Conservation (phyloP, 73 alveolate species). For the Tetrahymena thermophila region DNA sequence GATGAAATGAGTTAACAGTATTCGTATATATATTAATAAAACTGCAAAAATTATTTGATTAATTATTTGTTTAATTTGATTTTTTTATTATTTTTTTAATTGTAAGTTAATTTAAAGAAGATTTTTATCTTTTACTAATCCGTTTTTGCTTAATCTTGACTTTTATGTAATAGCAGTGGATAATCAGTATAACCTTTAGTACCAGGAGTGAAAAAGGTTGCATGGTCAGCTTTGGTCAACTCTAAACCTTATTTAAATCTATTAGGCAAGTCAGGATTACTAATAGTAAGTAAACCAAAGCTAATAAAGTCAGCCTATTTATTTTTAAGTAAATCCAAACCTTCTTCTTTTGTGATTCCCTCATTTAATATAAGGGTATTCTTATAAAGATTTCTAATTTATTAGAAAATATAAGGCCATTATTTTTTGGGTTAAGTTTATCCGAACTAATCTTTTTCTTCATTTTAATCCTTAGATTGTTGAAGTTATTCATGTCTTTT, state of each 20-base stretch:
- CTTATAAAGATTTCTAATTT: background rate
- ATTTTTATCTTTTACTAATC: too few species aligned
- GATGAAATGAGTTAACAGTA: too few species aligned
- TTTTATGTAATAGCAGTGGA: background rate
- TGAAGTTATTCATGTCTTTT: background rate
- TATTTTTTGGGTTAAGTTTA: background rate
- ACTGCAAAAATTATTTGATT: too few species aligned
- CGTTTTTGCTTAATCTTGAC: background rate
- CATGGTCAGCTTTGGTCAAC: background rate
- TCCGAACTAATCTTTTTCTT: background rate
- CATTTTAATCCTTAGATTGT: background rate
- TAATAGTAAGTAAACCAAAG: conserved; percentile 2
- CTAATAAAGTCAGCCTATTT: conserved; percentile 10
- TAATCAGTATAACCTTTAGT: conserved; percentile 2
- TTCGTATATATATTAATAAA: too few species aligned
- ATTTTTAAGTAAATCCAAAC: background rate
- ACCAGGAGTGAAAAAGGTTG: background rate
- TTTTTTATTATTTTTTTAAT: too few species aligned
- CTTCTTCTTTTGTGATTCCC: conserved; percentile 1
- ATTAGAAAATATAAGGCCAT: background rate
- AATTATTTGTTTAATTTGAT: too few species aligned
- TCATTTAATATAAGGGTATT: conserved; percentile 18
- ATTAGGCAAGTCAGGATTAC: conserved; percentile 28
- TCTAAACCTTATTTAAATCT: conserved; percentile 14
- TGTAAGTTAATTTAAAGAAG: too few species aligned